phyloP scores from a whole-genome alignment of 345 rosid species.

The Gossypium mustelinum region DNA sequence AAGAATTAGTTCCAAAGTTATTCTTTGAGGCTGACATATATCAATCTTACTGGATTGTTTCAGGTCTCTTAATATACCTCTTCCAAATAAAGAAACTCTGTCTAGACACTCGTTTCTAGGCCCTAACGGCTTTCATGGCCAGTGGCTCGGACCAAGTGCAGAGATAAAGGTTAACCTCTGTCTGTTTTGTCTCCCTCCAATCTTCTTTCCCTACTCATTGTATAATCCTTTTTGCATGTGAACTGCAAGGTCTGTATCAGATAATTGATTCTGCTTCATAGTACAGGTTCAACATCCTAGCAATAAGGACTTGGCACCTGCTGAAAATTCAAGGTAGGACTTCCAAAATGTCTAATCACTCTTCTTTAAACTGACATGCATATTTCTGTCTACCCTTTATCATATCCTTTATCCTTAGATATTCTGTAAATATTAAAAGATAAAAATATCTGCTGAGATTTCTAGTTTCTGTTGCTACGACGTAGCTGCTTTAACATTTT shows the following conservation, averaged over 20 bases:
- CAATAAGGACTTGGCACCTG: constrained; percentile 44
- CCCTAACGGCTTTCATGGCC: constrained; percentile 74
- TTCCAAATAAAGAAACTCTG: constrained; percentile 79
- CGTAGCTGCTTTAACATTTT: constrained; percentile 25
- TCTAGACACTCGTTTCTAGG: constrained; percentile 94
- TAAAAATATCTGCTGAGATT: not conserved
- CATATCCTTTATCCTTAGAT: not conserved
- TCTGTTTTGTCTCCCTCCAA: not conserved
- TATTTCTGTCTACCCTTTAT: not conserved
- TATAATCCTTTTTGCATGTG: constrained; percentile 2
- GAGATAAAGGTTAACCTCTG: constrained; percentile 60
- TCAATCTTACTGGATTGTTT: constrained; percentile 17
- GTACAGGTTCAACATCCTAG: constrained; percentile 81
- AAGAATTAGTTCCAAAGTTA: not conserved
- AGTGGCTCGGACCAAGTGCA: constrained; percentile 75
- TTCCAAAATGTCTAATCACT: not conserved
- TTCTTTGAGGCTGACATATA: not conserved
- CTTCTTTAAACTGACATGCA: not conserved
- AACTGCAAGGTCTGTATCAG: constrained; percentile 11
- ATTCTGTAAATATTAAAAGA: constrained; percentile 5
- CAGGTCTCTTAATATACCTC: constrained; percentile 58
- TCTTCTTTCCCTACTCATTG: constrained; percentile 1
- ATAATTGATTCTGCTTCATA: constrained; percentile 15
- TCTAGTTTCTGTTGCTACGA: constrained; percentile 12
- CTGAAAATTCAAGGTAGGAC: constrained; percentile 48